Conservation (phyloP, 495 filamentous ascomycete genomes). For the Umbilicaria muhlenbergii region DNA sequence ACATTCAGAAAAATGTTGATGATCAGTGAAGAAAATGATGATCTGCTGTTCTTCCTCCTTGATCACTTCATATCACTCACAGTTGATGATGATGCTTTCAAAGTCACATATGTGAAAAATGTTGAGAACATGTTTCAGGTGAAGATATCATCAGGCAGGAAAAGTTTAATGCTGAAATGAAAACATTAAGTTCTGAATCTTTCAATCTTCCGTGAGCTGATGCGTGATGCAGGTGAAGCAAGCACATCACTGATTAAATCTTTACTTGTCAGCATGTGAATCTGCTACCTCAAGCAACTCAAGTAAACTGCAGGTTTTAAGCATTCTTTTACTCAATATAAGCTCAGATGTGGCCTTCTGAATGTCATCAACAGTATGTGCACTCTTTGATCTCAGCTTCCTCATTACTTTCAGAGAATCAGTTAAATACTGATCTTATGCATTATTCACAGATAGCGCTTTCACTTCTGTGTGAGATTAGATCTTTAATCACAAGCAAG, state of each 20-base stretch:
- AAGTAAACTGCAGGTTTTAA: slow-evolving; percentile 2
- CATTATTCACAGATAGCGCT: background rate
- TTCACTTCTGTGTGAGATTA: background rate
- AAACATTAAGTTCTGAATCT: slow-evolving; percentile 1
- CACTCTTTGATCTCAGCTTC: background rate
- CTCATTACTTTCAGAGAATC: no score
- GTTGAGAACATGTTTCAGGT: slow-evolving; percentile 3
- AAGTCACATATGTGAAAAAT: slow-evolving; percentile 2
- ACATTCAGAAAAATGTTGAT: background rate
- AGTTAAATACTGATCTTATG: no score
- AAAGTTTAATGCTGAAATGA: slow-evolving; percentile 2
- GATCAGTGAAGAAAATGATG: background rate
- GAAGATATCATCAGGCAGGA: slow-evolving; percentile 2
- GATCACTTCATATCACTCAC: background rate
- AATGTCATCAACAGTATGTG: slow-evolving; percentile 4
- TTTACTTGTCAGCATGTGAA: background rate
- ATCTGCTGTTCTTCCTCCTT: background rate
- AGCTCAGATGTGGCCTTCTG: slow-evolving; percentile 4
- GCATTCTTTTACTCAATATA: slow-evolving; percentile 4
- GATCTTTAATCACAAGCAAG: background rate
- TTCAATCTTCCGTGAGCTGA: slow-evolving; percentile 1
- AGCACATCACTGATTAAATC: background rate
- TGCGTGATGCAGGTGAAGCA: background rate
- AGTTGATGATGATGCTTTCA: background rate
- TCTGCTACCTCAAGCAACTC: slow-evolving; percentile 2